phyloP scores from a whole-genome alignment of 345 rosid species.

The Cardiospermum halicacabum region DNA sequence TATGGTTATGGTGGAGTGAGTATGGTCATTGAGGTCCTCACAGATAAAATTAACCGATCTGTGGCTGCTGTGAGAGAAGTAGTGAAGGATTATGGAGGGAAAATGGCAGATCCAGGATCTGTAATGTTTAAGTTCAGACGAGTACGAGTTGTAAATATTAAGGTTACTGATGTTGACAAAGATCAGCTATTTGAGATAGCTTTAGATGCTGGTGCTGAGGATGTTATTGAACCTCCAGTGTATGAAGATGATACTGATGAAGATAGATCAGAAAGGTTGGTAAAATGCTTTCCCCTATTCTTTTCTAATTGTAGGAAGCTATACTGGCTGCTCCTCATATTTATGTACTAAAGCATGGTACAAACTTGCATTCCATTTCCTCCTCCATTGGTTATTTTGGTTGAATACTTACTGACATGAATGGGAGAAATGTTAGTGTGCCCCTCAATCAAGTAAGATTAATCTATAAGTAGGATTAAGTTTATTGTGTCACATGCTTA shows the following conservation, averaged over 20 bases:
- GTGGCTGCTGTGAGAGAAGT: conserved; percentile 80
- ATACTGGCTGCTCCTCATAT: neutral
- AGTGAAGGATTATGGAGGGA: conserved; percentile 83
- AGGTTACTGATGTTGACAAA: conserved; percentile 66
- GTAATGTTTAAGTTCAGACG: conserved; percentile 88
- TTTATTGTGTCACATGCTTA: neutral
- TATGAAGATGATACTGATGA: conserved; percentile 71
- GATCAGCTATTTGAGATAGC: conserved; percentile 74
- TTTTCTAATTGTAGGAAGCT: neutral
- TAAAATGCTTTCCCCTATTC: neutral
- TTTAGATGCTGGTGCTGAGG: conserved; percentile 94
- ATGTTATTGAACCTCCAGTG: conserved; percentile 77
- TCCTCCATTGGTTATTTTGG: neutral
- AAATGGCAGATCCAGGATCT: conserved; percentile 96
- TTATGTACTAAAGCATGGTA: neutral
- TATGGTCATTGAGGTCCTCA: conserved; percentile 82
- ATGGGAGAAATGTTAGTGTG: too few species aligned
- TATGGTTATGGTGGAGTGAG: conserved; percentile 96
- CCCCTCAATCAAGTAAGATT: neutral
- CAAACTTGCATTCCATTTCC: neutral
- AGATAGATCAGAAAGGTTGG: conserved; percentile 62
- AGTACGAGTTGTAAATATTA: conserved; percentile 68
- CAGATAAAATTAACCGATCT: conserved; percentile 83
- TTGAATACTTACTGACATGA: neutral
- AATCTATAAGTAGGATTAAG: neutral